These are phyloP conservation scores for Geotrichum phurueaensis DNA, from an alignment of 1,139 yeast genomes.

Conservation along the genomic window DNA sequence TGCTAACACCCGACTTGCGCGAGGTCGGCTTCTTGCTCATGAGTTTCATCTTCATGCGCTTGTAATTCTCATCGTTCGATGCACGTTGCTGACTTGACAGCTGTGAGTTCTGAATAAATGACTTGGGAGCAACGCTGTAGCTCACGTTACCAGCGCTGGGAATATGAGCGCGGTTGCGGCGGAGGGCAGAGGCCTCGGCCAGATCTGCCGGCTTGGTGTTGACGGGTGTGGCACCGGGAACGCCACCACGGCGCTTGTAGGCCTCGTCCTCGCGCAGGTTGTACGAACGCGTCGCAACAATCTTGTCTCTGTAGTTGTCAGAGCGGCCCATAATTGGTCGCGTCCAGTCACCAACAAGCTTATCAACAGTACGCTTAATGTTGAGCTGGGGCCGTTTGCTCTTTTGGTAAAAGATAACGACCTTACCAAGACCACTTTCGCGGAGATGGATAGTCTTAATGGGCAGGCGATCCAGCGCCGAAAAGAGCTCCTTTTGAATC, in stretches of 20 bases:
- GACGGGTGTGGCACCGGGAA: conserved; percentile 21
- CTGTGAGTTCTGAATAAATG: conserved; percentile 42
- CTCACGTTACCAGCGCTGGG: conserved; percentile 86
- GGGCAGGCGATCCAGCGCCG: conserved; percentile 70
- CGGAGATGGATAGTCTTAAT: conserved; percentile 92
- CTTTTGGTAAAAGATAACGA: conserved; percentile 87
- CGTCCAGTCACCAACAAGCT: conserved; percentile 94
- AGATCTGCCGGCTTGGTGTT: conserved; percentile 45
- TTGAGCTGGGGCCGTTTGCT: conserved; percentile 83
- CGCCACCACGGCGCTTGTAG: conserved; percentile 19
- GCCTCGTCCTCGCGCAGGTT: conserved; percentile 42
- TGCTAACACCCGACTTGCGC: conserved; percentile 65
- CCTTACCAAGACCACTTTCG: conserved; percentile 92
- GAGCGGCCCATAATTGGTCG: conserved; percentile 95
- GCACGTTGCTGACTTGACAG: conserved; percentile 45
- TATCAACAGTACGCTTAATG: conserved; percentile 83
- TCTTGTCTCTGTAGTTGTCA: conserved; percentile 87
- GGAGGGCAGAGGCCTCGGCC: conserved; percentile 84
- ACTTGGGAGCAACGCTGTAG: conserved; percentile 84
- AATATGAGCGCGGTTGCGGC: conserved; percentile 86
- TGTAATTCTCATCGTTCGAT: conserved; percentile 63
- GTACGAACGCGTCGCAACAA: conserved; percentile 64
- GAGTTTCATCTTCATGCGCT: conserved; percentile 57
- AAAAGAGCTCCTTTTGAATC: conserved; percentile 81
- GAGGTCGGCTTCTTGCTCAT: conserved; percentile 44